Percentiles rank a stretch among this genome's conserved stretches.
These are phyloP conservation scores for Megacollybia platyphylla DNA, from an alignment of 1,284 basidiomycete genomes.

Conservation along the genomic window DNA sequence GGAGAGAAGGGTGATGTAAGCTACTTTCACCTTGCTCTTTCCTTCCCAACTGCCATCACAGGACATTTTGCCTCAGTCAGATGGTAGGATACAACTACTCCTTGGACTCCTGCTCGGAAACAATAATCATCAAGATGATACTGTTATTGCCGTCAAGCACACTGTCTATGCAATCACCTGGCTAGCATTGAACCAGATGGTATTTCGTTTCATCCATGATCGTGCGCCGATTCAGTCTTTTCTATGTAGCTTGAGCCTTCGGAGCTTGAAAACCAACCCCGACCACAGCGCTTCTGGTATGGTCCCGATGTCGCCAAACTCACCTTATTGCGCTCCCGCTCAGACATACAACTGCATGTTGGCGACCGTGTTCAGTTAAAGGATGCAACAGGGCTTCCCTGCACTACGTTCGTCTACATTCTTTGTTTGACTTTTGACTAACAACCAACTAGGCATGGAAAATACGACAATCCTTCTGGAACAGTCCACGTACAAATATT, in stretches of 20 bases:
- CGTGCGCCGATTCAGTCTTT: conserved; percentile 6
- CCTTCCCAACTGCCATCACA: conserved; percentile 14
- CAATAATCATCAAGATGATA: conserved; percentile 33
- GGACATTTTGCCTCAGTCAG: conserved; percentile 55
- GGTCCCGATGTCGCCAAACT: conserved; percentile 54
- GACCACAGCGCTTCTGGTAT: conserved; percentile 70
- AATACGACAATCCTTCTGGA: conserved; percentile 27
- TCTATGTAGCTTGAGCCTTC: conserved; percentile 39
- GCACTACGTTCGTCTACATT: conserved; percentile 19
- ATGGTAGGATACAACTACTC: conserved; percentile 28
- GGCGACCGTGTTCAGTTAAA: conserved; percentile 55
- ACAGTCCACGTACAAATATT: conserved; percentile 41
- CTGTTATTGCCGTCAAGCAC: conserved; percentile 66
- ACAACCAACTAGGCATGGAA: conserved; percentile 26
- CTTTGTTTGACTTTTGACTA: no score
- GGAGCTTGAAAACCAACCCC: conserved; percentile 39
- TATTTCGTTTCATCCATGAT: conserved; percentile 19
- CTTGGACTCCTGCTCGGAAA: conserved; percentile 33
- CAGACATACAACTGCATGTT: conserved; percentile 53
- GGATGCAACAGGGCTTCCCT: conserved; percentile 27
- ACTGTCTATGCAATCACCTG: conserved; percentile 75
- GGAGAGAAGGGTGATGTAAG: conserved; percentile 61
- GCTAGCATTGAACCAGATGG: conserved; percentile 83
- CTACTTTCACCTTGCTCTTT: conserved; percentile 8
- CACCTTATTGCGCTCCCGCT: conserved; percentile 48